phyloP scores from a whole-genome alignment of 169 alveolate species.

The Perkinsus marinus region DNA sequence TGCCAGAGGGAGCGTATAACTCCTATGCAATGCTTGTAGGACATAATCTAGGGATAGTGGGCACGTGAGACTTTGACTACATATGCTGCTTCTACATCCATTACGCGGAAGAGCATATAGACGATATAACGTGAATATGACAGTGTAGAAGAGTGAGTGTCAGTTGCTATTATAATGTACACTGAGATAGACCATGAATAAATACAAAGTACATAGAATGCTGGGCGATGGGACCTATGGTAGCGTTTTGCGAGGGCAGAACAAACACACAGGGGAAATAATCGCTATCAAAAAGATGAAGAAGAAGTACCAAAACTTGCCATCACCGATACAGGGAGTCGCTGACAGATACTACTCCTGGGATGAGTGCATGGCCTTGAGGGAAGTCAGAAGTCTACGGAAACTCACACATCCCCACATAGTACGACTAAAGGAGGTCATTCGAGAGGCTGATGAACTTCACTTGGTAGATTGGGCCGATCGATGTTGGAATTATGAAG shows the following conservation, averaged over 20 bases:
- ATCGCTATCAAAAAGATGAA: constrained; percentile 63
- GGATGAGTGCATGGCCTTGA: constrained; percentile 58
- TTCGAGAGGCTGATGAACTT: constrained; percentile 40
- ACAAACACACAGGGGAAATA: constrained; percentile 46
- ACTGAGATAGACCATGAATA: constrained; percentile 15
- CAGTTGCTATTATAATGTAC: neutral
- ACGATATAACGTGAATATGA: too few species aligned
- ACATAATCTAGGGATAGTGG: too few species aligned
- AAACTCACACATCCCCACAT: constrained; percentile 50
- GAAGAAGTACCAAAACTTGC: constrained; percentile 20
- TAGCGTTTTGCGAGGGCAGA: constrained; percentile 48
- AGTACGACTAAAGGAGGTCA: constrained; percentile 53
- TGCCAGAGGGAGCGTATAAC: too few species aligned
- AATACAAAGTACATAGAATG: constrained; percentile 38
- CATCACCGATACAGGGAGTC: neutral
- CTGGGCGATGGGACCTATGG: constrained; percentile 73
- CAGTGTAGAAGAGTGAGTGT: too few species aligned
- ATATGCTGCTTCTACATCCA: too few species aligned
- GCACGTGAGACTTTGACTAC: neutral
- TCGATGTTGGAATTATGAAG: neutral
- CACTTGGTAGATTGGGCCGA: constrained; percentile 13
- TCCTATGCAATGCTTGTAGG: too few species aligned
- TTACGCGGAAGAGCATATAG: too few species aligned
- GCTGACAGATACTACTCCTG: constrained; percentile 17
- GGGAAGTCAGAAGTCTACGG: constrained; percentile 57